Evolutionary conservation across 345 rosid species (phyloP).

Genomic region (Sisymbrium irio): DNA sequence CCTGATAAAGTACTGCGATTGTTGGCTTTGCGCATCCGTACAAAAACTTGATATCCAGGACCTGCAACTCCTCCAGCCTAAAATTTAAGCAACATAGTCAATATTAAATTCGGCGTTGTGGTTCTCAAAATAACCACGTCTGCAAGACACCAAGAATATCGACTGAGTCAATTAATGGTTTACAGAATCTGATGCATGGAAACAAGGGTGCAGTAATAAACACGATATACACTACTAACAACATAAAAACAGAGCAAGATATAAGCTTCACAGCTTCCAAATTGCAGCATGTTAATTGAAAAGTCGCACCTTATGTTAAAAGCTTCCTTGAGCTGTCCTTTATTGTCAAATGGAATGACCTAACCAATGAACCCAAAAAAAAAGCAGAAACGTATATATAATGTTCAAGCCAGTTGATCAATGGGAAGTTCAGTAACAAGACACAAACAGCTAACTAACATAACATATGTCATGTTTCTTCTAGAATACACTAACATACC

Average conservation of each 20-base stretch:
- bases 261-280: background rate
- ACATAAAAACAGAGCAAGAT: background rate
- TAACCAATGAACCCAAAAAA: constrained; percentile 28
- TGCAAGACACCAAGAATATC: background rate
- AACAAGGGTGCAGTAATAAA: constrained; percentile 2
- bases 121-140: constrained; percentile 1
- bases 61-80: constrained; percentile 97
- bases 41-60: constrained; percentile 91
- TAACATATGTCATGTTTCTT: background rate
- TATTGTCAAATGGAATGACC: constrained; percentile 95
- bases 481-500: constrained; percentile 40
- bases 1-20: constrained; percentile 93
- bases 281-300: constrained; percentile 4
- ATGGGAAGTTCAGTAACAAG: constrained; percentile 3
- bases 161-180: background rate
- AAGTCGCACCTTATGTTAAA: constrained; percentile 70
- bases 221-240: background rate
- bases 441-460: background rate
- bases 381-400: background rate
- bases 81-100: constrained; percentile 23
- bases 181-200: background rate
- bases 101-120: background rate
- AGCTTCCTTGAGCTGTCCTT: constrained; percentile 92
- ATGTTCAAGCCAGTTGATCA: background rate
- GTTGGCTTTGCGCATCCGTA: constrained; percentile 89